Base-by-base conservation (phyloP, 768 basidiomycete species). In the Trametopsis cervina region DNA sequence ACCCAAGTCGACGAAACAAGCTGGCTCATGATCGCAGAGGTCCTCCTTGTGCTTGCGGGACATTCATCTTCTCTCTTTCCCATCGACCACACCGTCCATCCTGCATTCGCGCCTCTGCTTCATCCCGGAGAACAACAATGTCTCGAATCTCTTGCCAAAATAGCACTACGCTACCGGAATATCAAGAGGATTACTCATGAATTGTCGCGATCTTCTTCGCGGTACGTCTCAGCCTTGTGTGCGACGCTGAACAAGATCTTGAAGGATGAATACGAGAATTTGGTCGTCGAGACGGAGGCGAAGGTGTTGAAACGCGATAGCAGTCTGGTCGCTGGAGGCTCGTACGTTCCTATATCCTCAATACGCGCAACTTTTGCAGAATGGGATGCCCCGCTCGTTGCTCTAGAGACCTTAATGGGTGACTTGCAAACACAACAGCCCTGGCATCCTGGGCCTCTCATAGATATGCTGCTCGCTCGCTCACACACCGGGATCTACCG, bases 61-160 rank as follows among this genome's bases (percentile, higher is more conserved):
- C 91, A 96, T 67, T 73, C 79, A 4, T 94, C 93, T 0, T 87
- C 89, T 1, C 71, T 96, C 44, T 92, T 96, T 65, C 74, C 79
- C 15, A 57, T 66, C 21, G 81, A 78, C 47, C 69, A 79, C 50
- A 67, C 66, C 25, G 60, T 88, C 36, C 75, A 81, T 58, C 78
- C 85, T 4, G 75, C 81, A 0, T 83, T 91, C 57, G 59, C 64
- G 4, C 72, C 80, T 3, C 78, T 92, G 13, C 77, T 96, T 2
- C 92, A 96, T 59, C 92, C 92, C 2, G 92, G 92, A 9, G 92
- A 95, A 60, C 76, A 83, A 45, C 80, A 92, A 62, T 85, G 83
- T 54, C 74, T 94, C n/a, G 83, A 90, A 58, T 75, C 79, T 9
- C 77, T 96, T 2, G 86, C 79, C 7, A 72, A 75, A 41, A 78